Conservation (phyloP, 1,139 yeast genomes). For the Saccharomyces pastorianus region DNA sequence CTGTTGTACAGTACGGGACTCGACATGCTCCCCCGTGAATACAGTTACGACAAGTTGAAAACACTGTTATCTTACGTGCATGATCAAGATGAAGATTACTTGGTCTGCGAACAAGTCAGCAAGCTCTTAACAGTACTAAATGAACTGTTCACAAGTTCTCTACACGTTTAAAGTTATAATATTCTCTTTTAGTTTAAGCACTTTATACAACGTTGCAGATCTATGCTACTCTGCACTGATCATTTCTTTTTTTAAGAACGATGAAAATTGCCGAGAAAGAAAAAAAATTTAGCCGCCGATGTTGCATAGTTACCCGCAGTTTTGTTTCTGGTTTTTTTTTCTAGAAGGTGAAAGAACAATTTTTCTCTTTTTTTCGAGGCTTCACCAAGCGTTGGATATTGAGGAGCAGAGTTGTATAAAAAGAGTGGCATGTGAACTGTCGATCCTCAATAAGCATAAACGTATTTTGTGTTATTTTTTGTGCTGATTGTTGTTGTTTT, state of each 20-base stretch:
- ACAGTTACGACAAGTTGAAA: constrained; percentile 37
- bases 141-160: too few relatives aligned
- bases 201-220: neutral
- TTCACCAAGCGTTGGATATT: neutral
- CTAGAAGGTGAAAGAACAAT: constrained; percentile 18
- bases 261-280: too few relatives aligned
- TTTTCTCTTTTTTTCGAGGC: constrained; percentile 7
- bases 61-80: constrained; percentile 39
- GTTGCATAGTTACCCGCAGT: neutral
- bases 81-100: constrained; percentile 46
- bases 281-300: neutral
- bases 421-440: neutral
- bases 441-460: neutral
- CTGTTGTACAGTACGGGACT: constrained; percentile 41
- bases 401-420: neutral
- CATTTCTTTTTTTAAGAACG: too few relatives aligned
- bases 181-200: too few relatives aligned
- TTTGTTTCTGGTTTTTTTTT: constrained; percentile 1
- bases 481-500: neutral
- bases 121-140: constrained; percentile 31
- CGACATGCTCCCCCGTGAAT: constrained; percentile 41
- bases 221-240: too few relatives aligned
- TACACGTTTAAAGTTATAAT: too few relatives aligned
- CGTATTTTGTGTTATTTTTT: neutral
- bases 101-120: constrained; percentile 52